A percentile compares a stretch with the other conserved stretches of the same genome.
Conservation (phyloP, 345 rosid species). For the Salix suchowensis region DNA sequence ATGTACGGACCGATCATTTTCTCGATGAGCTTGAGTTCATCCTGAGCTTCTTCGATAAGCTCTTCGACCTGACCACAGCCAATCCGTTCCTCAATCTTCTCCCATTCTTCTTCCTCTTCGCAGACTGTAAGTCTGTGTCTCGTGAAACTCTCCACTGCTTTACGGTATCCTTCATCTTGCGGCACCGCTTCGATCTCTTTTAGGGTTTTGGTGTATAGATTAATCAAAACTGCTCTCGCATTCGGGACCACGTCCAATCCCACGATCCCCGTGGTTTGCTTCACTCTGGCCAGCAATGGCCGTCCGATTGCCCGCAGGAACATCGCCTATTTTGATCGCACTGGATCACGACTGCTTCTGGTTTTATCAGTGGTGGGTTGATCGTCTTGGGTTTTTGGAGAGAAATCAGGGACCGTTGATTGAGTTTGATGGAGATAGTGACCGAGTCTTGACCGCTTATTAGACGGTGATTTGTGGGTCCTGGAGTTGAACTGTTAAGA, state of each 20-base stretch:
- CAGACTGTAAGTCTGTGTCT: conserved; percentile 70
- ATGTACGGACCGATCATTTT: conserved; percentile 81
- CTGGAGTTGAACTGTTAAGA: background rate
- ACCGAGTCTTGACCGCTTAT: background rate
- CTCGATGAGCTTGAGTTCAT: conserved; percentile 83
- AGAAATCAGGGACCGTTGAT: background rate
- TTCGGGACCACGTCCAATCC: conserved; percentile 95
- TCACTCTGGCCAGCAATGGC: conserved; percentile 86
- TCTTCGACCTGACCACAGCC: conserved; percentile 99
- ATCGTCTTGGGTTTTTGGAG: background rate
- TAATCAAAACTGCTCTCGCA: conserved; percentile 75
- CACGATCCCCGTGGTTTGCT: conserved; percentile 90
- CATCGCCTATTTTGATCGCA: conserved; percentile 28
- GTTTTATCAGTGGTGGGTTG: too few relatives aligned
- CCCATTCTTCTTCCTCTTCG: conserved; percentile 84
- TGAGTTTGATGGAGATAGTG: background rate
- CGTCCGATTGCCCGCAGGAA: conserved; percentile 73
- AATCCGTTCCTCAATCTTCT: conserved; percentile 70
- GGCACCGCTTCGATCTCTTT: conserved; percentile 94
- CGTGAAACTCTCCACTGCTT: conserved; percentile 90
- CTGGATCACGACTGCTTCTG: background rate
- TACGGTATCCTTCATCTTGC: conserved; percentile 91
- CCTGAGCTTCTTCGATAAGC: conserved; percentile 93
- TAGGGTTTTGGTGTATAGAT: conserved; percentile 79
- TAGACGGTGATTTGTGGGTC: background rate